Conservation (phyloP, 2,329 filamentous ascomycete genomes). For the Cercospora berteroae region DNA sequence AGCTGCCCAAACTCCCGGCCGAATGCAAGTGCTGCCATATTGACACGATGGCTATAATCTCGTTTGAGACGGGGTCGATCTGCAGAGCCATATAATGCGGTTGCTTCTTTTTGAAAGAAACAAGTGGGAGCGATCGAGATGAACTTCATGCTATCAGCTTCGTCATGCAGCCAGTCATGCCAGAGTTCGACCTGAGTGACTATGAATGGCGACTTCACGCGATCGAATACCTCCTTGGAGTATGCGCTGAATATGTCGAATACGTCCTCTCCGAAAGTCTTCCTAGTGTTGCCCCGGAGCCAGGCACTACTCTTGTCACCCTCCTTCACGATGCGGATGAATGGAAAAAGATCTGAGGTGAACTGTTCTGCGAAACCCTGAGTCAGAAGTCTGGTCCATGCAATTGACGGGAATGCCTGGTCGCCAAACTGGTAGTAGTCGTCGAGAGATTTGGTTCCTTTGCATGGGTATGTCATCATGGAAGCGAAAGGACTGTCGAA, state of each 20-base stretch:
- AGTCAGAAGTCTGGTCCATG: neutral
- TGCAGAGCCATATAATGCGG: too few relatives aligned
- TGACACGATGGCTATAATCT: too few relatives aligned
- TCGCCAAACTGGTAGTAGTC: neutral
- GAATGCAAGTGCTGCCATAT: too few relatives aligned
- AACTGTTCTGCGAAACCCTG: neutral
- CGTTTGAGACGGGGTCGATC: too few relatives aligned
- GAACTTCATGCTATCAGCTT: neutral
- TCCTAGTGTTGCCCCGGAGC: neutral
- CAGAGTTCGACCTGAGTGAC: neutral
- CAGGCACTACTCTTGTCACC: neutral
- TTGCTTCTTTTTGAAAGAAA: too few relatives aligned
- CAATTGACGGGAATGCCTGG: neutral
- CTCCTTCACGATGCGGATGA: too few relatives aligned
- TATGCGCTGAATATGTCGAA: neutral
- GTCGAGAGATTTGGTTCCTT: neutral
- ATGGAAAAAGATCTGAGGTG: neutral
- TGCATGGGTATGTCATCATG: neutral
- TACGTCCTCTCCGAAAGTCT: neutral
- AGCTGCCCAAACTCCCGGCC: too few relatives aligned
- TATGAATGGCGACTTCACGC: neutral
- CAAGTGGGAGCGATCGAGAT: neutral
- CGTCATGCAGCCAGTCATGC: neutral
- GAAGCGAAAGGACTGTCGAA: neutral
- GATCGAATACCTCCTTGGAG: neutral